A percentile compares a stretch with the other conserved stretches of the same genome.
These are phyloP conservation scores for Datisca glomerata DNA, from an alignment of 306 rosid genomes.

Conservation along the genomic window DNA sequence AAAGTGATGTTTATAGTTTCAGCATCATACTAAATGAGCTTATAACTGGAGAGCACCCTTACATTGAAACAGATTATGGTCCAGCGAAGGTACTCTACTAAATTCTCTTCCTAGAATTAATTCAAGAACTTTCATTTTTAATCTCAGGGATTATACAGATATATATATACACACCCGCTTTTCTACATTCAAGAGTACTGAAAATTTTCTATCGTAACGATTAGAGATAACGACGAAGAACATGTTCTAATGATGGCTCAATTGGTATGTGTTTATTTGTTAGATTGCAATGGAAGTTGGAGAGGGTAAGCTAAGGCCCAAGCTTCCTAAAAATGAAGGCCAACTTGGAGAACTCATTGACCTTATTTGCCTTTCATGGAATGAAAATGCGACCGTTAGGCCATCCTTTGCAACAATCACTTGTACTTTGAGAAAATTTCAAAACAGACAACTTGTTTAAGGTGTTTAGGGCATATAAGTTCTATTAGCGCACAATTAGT, in stretches of 20 bases:
- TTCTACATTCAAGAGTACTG: too few species aligned
- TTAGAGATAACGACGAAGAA: not conserved
- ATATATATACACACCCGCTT: too few species aligned
- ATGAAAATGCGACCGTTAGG: conserved; percentile 30
- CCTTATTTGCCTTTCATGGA: conserved; percentile 42
- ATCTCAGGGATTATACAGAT: too few species aligned
- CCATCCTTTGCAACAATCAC: conserved; percentile 48
- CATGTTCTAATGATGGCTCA: not conserved
- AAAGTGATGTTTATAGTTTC: conserved; percentile 62
- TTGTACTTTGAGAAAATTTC: conserved; percentile 16
- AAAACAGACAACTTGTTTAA: too few species aligned
- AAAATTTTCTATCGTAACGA: too few species aligned
- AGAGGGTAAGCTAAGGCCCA: conserved; percentile 52
- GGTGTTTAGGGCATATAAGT: too few species aligned
- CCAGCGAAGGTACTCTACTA: conserved; percentile 44
- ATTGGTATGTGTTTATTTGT: not conserved
- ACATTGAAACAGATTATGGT: conserved; percentile 43
- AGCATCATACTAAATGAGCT: conserved; percentile 61
- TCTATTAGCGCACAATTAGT: too few species aligned
- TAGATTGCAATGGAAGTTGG: conserved; percentile 79
- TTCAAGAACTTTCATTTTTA: not conserved
- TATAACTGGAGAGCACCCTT: conserved; percentile 43
- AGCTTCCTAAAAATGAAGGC: conserved; percentile 27
- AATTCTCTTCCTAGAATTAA: not conserved
- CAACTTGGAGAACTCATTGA: conserved; percentile 31